These are phyloP conservation scores for Acer saccharum DNA, from an alignment of 345 rosid genomes.

Conservation along the genomic window DNA sequence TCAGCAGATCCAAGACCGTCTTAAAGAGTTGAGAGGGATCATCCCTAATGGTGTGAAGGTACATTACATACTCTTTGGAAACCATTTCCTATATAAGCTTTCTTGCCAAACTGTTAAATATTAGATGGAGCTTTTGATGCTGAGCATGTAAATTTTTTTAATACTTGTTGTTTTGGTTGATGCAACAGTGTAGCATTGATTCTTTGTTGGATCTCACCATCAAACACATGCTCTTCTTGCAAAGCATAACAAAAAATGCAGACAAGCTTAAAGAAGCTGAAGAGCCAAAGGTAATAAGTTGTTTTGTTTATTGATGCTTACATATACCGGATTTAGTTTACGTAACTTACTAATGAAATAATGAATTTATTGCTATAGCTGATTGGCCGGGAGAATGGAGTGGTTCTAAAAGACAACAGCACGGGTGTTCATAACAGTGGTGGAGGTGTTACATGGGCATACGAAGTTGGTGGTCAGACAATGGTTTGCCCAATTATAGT, in stretches of 20 bases:
- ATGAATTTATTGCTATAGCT: constrained; percentile 32
- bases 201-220: constrained; percentile 77
- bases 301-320: constrained; percentile 8
- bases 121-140: neutral
- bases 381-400: constrained; percentile 39
- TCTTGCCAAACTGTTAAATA: neutral
- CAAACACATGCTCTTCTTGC: constrained; percentile 88
- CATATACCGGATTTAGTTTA: neutral
- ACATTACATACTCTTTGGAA: constrained; percentile 20
- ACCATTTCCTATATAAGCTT: neutral
- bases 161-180: constrained; percentile 15
- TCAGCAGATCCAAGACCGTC: constrained; percentile 91
- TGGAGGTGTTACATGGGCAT: constrained; percentile 82
- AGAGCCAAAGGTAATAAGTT: constrained; percentile 61
- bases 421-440: constrained; percentile 13
- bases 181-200: constrained; percentile 85
- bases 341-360: constrained; percentile 17
- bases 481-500: constrained; percentile 81
- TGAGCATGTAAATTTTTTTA: constrained; percentile 3
- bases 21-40: constrained; percentile 83
- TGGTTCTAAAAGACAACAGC: constrained; percentile 32
- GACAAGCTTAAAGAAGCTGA: constrained; percentile 71
- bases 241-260: constrained; percentile 74
- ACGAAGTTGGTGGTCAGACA: constrained; percentile 69
- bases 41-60: constrained; percentile 90